Base-by-base conservation (phyloP, 768 basidiomycete species). In the Roridomyces roridus region DNA sequence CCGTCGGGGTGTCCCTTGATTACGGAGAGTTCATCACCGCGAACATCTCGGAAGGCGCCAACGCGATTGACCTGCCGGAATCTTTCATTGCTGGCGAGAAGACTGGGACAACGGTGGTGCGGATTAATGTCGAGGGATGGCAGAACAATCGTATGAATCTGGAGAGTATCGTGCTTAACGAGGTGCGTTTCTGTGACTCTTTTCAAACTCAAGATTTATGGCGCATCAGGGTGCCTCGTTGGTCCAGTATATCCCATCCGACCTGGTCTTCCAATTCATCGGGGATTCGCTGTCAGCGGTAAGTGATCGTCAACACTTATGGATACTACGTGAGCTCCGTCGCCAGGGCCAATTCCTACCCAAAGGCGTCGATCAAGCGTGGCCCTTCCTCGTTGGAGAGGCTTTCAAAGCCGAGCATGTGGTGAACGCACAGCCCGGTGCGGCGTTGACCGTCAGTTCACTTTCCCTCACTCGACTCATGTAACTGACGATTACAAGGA, bases 271-370 rank as follows among this genome's bases (percentile, higher is more conserved):
- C 57, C 82, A 84, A 59, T 84, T 84, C 62, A 83, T 86, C 39
- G 84, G 85, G 0, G 83, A 85, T 63, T 84, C 84, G 3, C 66
- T 84, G 6, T 84, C 84, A 15, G 79, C 84, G 40, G 82, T 84
- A 63, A 49, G 74, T 69, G n/a, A n/a, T n/a, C n/a, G n/a, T n/a
- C n/a, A n/a, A n/a, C n/a, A n/a, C n/a, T n/a, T n/a, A n/a, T n/a
- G n/a, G n/a, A n/a, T n/a, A n/a, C 36, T 21, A 40, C 35, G 11
- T 42, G 14, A 21, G 45, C 24, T 53, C n/a, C 35, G 55, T 57
- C 35, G 24, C 20, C 51, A 85, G 84, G 85, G 84, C 4, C 81
- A 85, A 76, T 85, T 72, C 57, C 72, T 84, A 6, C 76, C 77
- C 5, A 63, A 76, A 51, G 84, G 84, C 17, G 82, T 85, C 17